Conservation (phyloP, 75 land plant species). For the Gnetum montanum region DNA sequence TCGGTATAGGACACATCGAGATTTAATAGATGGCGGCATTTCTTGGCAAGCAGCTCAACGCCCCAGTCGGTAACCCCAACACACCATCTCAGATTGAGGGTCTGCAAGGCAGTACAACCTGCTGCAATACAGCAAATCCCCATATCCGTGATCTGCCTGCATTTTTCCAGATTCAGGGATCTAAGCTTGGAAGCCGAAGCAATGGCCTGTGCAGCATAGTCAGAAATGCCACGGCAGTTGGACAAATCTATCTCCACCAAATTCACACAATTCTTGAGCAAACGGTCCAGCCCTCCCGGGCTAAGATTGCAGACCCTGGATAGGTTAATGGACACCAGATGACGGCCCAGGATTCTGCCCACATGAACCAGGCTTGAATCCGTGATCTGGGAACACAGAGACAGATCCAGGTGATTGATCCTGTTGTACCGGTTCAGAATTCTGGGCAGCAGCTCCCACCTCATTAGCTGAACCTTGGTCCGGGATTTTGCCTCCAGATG, state of each 20-base stretch:
- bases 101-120: conserved; percentile 47
- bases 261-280: conserved; percentile 33
- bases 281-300: conserved; percentile 25
- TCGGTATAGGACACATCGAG: conserved; percentile 70
- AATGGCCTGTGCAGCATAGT: conserved; percentile 41
- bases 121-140: conserved; percentile 68
- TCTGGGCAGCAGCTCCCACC: conserved; percentile 33
- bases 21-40: conserved; percentile 42
- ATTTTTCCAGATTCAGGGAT: conserved; percentile 54
- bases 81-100: conserved; percentile 62
- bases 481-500: conserved; percentile 48
- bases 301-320: conserved; percentile 28
- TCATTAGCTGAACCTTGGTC: conserved; percentile 34
- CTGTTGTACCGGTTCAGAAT: conserved; percentile 34
- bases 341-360: conserved; percentile 4
- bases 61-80: conserved; percentile 67
- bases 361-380: conserved; percentile 29
- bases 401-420: conserved; percentile 39
- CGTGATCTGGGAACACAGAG: conserved; percentile 42
- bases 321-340: conserved; percentile 43
- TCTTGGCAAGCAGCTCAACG: conserved; percentile 48
- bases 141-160: conserved; percentile 56
- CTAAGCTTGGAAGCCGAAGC: conserved; percentile 41
- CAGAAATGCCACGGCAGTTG: conserved; percentile 41
- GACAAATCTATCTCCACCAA: conserved; percentile 65